These are phyloP conservation scores for Wickerhamomyces queroliae DNA, from an alignment of 805 yeast genomes.

Conservation along the genomic window DNA sequence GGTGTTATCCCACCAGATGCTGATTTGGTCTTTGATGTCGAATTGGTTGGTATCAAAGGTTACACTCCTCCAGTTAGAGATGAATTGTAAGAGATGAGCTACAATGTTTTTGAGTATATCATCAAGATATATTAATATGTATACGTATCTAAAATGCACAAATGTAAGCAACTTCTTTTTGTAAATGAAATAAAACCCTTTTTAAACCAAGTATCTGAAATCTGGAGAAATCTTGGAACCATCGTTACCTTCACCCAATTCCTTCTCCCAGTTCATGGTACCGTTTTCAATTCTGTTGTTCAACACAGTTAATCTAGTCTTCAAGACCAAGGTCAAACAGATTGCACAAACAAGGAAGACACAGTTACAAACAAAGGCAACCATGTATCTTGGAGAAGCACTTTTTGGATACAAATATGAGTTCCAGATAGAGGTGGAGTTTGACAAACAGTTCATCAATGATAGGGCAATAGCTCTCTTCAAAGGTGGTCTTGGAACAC, in stretches of 20 bases:
- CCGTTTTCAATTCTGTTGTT: slow-evolving; percentile 38
- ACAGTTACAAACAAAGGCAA: slow-evolving; percentile 43
- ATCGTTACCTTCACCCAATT: slow-evolving; percentile 37
- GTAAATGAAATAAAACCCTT: neutral
- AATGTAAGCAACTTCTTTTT: too few relatives aligned
- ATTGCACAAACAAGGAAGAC: slow-evolving; percentile 39
- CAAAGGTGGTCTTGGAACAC: slow-evolving; percentile 51
- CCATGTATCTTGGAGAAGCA: slow-evolving; percentile 39
- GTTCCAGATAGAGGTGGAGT: slow-evolving; percentile 53
- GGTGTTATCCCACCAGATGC: slow-evolving; percentile 77
- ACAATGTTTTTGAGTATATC: neutral
- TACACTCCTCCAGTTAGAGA: slow-evolving; percentile 13
- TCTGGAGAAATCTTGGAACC: slow-evolving; percentile 36
- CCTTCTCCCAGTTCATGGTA: slow-evolving; percentile 44
- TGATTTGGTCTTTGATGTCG: slow-evolving; percentile 61
- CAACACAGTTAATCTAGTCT: slow-evolving; percentile 31
- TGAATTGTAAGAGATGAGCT: slow-evolving; percentile 9
- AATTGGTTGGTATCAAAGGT: slow-evolving; percentile 51
- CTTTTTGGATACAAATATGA: slow-evolving; percentile 42
- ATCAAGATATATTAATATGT: neutral
- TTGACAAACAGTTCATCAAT: slow-evolving; percentile 48
- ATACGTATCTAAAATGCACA: neutral
- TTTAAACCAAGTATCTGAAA: slow-evolving; percentile 29
- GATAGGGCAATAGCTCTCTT: slow-evolving; percentile 56
- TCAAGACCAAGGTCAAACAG: slow-evolving; percentile 30